These are phyloP conservation scores for Penicillium digitatum DNA, from an alignment of 2,329 filamentous ascomycete genomes.

Conservation along the genomic window DNA sequence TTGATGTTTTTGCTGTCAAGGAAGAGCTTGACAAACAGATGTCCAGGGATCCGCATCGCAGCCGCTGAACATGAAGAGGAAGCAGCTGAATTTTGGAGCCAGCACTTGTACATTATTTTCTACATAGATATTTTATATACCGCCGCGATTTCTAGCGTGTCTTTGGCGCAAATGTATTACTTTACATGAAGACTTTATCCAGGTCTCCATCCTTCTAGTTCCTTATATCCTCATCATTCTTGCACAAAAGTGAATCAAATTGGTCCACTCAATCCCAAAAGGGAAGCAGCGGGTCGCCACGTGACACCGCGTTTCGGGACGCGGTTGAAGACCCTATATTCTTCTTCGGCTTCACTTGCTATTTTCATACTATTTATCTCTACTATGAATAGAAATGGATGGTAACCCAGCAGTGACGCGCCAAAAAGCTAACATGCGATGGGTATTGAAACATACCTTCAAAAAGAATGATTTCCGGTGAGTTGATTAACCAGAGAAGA, in stretches of 20 bases:
- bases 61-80: slow-evolving; percentile 9
- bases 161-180: slow-evolving; percentile 3
- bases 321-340: neutral
- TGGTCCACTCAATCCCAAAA: neutral
- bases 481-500: slow-evolving; percentile 10
- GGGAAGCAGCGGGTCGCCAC: slow-evolving; percentile 17
- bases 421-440: slow-evolving; percentile 60
- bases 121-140: slow-evolving; percentile 20
- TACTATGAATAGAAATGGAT: slow-evolving; percentile 31
- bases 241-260: neutral
- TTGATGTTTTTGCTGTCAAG: slow-evolving; percentile 37
- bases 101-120: slow-evolving; percentile 30
- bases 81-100: slow-evolving; percentile 1
- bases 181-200: neutral
- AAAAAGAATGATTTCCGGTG: slow-evolving; percentile 70
- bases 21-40: slow-evolving; percentile 39
- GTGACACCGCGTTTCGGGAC: slow-evolving; percentile 24
- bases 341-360: neutral
- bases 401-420: slow-evolving; percentile 20
- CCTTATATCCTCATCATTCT: neutral
- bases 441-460: slow-evolving; percentile 70
- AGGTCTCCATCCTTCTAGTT: neutral
- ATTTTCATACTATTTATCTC: neutral
- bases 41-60: slow-evolving; percentile 17
- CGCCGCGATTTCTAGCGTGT: slow-evolving; percentile 16